Percentiles rank a stretch among this genome's conserved stretches.
These are phyloP conservation scores for Sanghuangporus baumii DNA, from an alignment of 1,284 basidiomycete genomes.

Conservation along the genomic window DNA sequence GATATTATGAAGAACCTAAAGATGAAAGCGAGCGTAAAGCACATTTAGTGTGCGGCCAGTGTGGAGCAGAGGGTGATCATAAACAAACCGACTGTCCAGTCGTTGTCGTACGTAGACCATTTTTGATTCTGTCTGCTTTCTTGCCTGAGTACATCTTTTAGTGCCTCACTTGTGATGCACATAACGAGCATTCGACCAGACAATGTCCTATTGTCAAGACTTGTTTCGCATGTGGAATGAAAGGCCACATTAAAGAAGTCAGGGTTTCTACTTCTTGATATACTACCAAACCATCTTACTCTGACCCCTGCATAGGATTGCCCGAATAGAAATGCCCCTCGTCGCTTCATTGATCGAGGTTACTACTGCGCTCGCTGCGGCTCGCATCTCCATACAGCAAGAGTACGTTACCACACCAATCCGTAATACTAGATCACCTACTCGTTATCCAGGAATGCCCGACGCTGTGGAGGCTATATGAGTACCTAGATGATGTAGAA, in stretches of 20 bases:
- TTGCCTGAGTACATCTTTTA: slow-evolving; percentile 27
- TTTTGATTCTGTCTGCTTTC: not conserved
- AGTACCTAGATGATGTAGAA: slow-evolving; percentile 60
- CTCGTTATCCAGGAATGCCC: slow-evolving; percentile 66
- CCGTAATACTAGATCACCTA: not conserved
- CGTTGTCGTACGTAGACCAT: slow-evolving; percentile 9
- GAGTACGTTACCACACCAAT: slow-evolving; percentile 39
- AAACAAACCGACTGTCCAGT: slow-evolving; percentile 15
- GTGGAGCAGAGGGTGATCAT: slow-evolving; percentile 18
- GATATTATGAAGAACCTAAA: slow-evolving; percentile 16
- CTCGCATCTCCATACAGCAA: slow-evolving; percentile 59
- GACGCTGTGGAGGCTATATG: slow-evolving; percentile 83
- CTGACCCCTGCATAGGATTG: slow-evolving; percentile 51
- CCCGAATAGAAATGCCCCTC: slow-evolving; percentile 52
- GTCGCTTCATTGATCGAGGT: slow-evolving; percentile 24
- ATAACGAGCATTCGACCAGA: slow-evolving; percentile 78
- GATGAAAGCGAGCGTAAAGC: slow-evolving; percentile 6
- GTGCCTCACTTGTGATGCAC: slow-evolving; percentile 85
- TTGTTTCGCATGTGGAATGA: slow-evolving; percentile 83
- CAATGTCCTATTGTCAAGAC: slow-evolving; percentile 82
- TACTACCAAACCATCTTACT: not conserved
- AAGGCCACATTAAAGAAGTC: slow-evolving; percentile 77
- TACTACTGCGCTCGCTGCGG: slow-evolving; percentile 75
- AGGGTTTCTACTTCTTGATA: slow-evolving; percentile 19
- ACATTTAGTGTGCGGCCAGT: slow-evolving; percentile 14